A percentile compares a stretch with the other conserved stretches of the same genome.
These are phyloP conservation scores for Danielozyma ontarioensis DNA, from an alignment of 805 yeast genomes.

Conservation along the genomic window DNA sequence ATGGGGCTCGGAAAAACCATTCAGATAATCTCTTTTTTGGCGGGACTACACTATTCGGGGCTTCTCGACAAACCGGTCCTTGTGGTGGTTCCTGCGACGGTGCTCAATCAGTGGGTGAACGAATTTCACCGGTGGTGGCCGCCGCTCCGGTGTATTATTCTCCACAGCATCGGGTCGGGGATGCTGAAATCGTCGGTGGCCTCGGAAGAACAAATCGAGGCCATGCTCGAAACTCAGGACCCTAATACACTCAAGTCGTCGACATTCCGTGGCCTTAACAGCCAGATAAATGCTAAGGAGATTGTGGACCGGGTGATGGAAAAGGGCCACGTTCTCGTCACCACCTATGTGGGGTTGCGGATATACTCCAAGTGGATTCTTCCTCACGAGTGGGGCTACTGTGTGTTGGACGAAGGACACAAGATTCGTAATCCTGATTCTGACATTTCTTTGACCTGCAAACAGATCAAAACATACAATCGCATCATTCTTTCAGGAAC, in stretches of 20 bases:
- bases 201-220: slow-evolving; percentile 47
- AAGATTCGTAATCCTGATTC: slow-evolving; percentile 93
- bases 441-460: slow-evolving; percentile 79
- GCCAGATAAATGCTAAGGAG: slow-evolving; percentile 37
- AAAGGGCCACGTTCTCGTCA: slow-evolving; percentile 79
- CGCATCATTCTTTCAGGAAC: slow-evolving; percentile 90
- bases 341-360: slow-evolving; percentile 85
- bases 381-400: slow-evolving; percentile 83
- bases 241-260: slow-evolving; percentile 27
- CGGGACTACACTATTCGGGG: slow-evolving; percentile 83
- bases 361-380: slow-evolving; percentile 59
- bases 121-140: slow-evolving; percentile 99
- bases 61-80: slow-evolving; percentile 71
- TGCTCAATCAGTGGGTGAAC: slow-evolving; percentile 93
- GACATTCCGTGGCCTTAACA: slow-evolving; percentile 18
- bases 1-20: slow-evolving; percentile 98
- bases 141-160: slow-evolving; percentile 74
- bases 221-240: slow-evolving; percentile 40
- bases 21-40: slow-evolving; percentile 85
- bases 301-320: slow-evolving; percentile 54
- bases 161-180: slow-evolving; percentile 91
- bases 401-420: slow-evolving; percentile 92
- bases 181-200: slow-evolving; percentile 39
- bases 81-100: slow-evolving; percentile 95
- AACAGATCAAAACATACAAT: slow-evolving; percentile 78